phyloP scores from a whole-genome alignment of 306 rosid species.

The Cercis canadensis region DNA sequence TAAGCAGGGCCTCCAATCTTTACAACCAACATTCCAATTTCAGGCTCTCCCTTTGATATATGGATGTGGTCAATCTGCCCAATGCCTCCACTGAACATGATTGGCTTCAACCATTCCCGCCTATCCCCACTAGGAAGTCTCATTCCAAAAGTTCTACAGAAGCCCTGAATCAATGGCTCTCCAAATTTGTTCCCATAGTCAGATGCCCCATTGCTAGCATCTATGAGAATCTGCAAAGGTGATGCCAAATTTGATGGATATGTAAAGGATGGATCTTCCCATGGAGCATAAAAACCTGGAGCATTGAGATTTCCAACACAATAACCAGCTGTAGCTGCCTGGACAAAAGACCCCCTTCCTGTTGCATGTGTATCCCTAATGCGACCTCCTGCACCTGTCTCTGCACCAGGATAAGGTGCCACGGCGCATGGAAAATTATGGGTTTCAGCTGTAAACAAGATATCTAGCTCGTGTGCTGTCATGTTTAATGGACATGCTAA shows the following conservation, averaged over 20 bases:
- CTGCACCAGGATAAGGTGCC: slow-evolving; percentile 97
- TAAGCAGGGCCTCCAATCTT: slow-evolving; percentile 98
- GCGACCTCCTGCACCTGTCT: slow-evolving; percentile 96
- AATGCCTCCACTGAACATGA: slow-evolving; percentile 93
- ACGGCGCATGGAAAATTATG: slow-evolving; percentile 98
- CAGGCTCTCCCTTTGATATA: slow-evolving; percentile 84
- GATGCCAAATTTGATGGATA: slow-evolving; percentile 90
- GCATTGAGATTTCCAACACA: slow-evolving; percentile 91
- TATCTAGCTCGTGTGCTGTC: slow-evolving; percentile 58
- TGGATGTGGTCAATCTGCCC: slow-evolving; percentile 88
- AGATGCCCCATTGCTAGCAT: slow-evolving; percentile 91
- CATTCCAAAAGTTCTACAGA: slow-evolving; percentile 92
- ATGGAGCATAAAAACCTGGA: slow-evolving; percentile 75
- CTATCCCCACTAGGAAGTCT: slow-evolving; percentile 93
- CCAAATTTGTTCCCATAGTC: slow-evolving; percentile 98
- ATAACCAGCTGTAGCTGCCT: slow-evolving; percentile 92
- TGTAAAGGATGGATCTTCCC: slow-evolving; percentile 85
- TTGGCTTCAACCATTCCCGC: slow-evolving; percentile 97
- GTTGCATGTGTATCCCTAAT: slow-evolving; percentile 96
- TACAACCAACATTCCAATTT: slow-evolving; percentile 85
- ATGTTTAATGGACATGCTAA: slow-evolving; percentile 57
- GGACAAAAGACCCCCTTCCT: slow-evolving; percentile 91
- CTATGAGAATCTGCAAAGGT: slow-evolving; percentile 85
- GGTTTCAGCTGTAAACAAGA: slow-evolving; percentile 90
- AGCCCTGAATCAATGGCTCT: slow-evolving; percentile 97